Conservation (phyloP, 73 alveolate species). For the Effrenium voratum region DNA sequence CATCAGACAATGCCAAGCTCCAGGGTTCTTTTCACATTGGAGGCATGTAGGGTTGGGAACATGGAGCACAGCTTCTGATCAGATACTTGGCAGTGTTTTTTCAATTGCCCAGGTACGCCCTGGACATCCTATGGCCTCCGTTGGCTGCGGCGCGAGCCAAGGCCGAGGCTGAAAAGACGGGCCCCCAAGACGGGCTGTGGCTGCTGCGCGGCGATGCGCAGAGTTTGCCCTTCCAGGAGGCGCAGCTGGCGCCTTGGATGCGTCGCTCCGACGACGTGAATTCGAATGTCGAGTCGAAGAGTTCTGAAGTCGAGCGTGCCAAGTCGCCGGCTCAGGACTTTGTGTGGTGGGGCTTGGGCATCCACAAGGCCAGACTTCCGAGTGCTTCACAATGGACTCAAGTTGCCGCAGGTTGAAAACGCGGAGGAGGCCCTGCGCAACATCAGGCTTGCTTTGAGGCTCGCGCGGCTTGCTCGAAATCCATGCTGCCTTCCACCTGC, state of each 20-base stretch:
- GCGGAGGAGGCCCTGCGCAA: slow-evolving; percentile 51
- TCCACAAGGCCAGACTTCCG: slow-evolving; percentile 31
- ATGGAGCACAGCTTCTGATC: too few species aligned
- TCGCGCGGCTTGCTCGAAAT: not conserved
- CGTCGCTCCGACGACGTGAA: not conserved
- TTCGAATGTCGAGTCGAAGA: not conserved
- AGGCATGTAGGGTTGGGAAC: too few species aligned
- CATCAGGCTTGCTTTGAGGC: not conserved
- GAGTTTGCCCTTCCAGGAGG: slow-evolving; percentile 62
- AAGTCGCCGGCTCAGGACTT: not conserved
- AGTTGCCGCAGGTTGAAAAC: not conserved
- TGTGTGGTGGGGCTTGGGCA: slow-evolving; percentile 77
- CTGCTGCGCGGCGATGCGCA: slow-evolving; percentile 57
- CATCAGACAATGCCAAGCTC: too few species aligned
- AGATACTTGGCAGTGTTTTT: not conserved
- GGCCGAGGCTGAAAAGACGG: slow-evolving; percentile 30
- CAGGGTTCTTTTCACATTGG: too few species aligned
- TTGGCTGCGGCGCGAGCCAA: slow-evolving; percentile 18
- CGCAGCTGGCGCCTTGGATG: slow-evolving; percentile 26
- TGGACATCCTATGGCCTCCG: slow-evolving; percentile 44
- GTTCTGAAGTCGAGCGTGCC: not conserved
- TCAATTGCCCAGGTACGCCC: slow-evolving; percentile 2
- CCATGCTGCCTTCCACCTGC: too few species aligned
- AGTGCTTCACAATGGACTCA: not conserved
- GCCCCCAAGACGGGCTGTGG: not conserved